Evolutionary conservation across 768 basidiomycete genomes (phyloP).

Genomic region (Kockovaella imperatae): DNA sequence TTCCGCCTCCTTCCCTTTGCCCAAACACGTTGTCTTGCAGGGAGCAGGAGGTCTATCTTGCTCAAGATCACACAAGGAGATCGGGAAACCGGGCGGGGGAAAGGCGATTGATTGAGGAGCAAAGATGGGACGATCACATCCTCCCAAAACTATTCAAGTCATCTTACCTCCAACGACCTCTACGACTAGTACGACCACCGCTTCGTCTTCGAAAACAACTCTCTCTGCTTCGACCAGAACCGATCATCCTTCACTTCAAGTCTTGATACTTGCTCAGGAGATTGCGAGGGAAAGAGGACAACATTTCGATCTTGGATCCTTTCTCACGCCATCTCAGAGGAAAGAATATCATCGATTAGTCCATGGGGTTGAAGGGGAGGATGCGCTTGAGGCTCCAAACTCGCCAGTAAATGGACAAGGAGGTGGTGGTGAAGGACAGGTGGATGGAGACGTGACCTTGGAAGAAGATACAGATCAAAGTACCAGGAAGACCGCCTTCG

Average conservation of each 20-base stretch:
- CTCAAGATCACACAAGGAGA: no score
- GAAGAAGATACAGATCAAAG: no score
- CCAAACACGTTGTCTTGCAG: no score
- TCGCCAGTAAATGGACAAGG: background rate
- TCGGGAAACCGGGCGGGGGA: background rate
- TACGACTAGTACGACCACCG: no score
- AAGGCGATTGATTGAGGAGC: background rate
- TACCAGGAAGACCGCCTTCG: no score
- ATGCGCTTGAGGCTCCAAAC: background rate
- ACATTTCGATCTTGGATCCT: conserved; percentile 26
- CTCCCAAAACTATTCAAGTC: background rate
- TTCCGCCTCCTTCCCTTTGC: no score
- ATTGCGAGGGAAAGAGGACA: conserved; percentile 18
- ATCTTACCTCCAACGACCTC: background rate
- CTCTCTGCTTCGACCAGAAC: background rate
- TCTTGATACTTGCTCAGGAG: conserved; percentile 18
- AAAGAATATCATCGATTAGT: conserved; percentile 16
- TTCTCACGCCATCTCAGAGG: conserved; percentile 18
- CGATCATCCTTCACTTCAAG: conserved; percentile 14
- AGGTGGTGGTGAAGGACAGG: no score
- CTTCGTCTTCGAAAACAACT: background rate
- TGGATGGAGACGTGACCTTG: no score
- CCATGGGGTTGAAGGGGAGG: conserved; percentile 6
- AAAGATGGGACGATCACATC: conserved; percentile 1
- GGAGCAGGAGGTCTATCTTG: no score